A percentile compares a stretch with the other conserved stretches of the same genome.
These are phyloP conservation scores for Adansonia gregorii DNA, from an alignment of 441 rosid genomes.

Conservation along the genomic window DNA sequence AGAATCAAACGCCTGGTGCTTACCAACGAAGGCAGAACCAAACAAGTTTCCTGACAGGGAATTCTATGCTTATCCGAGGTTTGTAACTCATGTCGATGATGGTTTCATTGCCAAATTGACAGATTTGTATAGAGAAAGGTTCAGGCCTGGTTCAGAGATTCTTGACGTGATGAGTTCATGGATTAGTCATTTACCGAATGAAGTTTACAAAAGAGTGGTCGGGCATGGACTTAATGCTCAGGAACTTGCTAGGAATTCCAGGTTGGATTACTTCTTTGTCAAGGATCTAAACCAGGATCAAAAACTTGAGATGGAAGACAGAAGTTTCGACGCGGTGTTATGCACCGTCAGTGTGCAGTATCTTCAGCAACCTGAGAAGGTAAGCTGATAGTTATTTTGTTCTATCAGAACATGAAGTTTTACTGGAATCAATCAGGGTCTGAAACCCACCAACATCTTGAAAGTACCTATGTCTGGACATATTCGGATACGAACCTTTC, in stretches of 20 bases:
- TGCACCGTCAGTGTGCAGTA: conserved; percentile 91
- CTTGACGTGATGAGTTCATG: conserved; percentile 93
- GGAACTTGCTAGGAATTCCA: conserved; percentile 71
- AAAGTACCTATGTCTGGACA: neutral
- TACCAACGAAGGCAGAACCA: conserved; percentile 64
- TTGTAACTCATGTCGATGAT: conserved; percentile 87
- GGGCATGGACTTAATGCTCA: conserved; percentile 93
- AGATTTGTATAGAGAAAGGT: conserved; percentile 59
- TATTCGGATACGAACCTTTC: too few relatives aligned
- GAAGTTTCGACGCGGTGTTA: conserved; percentile 70
- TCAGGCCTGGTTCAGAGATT: conserved; percentile 65
- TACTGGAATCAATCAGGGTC: neutral
- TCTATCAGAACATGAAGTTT: neutral
- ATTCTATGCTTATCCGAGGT: conserved; percentile 76
- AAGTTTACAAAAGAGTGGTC: conserved; percentile 72
- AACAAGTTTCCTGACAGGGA: conserved; percentile 63
- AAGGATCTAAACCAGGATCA: conserved; percentile 83
- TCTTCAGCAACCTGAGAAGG: conserved; percentile 89
- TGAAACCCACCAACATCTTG: neutral
- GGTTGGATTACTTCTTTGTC: conserved; percentile 59
- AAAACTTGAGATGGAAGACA: conserved; percentile 52
- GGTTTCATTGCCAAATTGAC: conserved; percentile 72
- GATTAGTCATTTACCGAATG: conserved; percentile 82
- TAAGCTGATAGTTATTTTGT: conserved; percentile 26
- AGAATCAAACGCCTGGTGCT: conserved; percentile 71